phyloP scores from a whole-genome alignment of 2,329 filamentous ascomycete genomes.

The Epichloe brachyelytri region DNA sequence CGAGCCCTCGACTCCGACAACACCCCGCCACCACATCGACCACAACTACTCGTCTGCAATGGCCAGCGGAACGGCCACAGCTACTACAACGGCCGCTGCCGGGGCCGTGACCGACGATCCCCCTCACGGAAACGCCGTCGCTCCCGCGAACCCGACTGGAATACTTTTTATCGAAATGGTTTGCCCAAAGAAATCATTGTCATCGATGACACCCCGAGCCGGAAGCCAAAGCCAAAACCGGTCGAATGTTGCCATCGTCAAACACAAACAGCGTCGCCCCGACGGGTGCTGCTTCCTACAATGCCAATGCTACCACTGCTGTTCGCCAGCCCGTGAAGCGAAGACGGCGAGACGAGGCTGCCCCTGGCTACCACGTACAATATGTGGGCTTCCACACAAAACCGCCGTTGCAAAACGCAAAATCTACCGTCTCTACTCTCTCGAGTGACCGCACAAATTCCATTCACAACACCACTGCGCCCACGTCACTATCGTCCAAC shows the following conservation, averaged over 20 bases:
- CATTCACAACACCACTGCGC: constrained; percentile 70
- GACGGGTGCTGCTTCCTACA: constrained; percentile 14
- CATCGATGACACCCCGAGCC: constrained; percentile 59
- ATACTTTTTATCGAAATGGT: constrained; percentile 70
- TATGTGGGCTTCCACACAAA: constrained; percentile 59
- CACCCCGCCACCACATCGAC: constrained; percentile 5
- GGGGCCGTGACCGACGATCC: constrained; percentile 17
- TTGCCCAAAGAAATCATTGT: constrained; percentile 76
- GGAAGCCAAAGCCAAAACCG: constrained; percentile 28
- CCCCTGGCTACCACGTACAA: constrained; percentile 61
- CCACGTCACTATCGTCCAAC: constrained; percentile 61
- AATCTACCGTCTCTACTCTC: constrained; percentile 55
- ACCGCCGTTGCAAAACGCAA: constrained; percentile 54
- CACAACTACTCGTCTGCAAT: constrained; percentile 13
- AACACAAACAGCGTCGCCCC: constrained; percentile 17
- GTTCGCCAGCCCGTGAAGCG: constrained; percentile 53
- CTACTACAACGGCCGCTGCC: constrained; percentile 9
- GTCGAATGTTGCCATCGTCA: constrained; percentile 22
- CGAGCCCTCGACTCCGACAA: constrained; percentile 13
- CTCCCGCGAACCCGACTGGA: constrained; percentile 61
- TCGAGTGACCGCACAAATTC: constrained; percentile 79
- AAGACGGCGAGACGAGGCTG: constrained; percentile 51
- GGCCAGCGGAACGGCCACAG: constrained; percentile 7
- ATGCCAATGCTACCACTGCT: constrained; percentile 7
- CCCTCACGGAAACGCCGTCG: constrained; percentile 39